Percentiles rank a stretch among this genome's conserved stretches.
Conservation (phyloP, 2,329 filamentous ascomycete species). For the Pseudocercospora pini-densiflorae region DNA sequence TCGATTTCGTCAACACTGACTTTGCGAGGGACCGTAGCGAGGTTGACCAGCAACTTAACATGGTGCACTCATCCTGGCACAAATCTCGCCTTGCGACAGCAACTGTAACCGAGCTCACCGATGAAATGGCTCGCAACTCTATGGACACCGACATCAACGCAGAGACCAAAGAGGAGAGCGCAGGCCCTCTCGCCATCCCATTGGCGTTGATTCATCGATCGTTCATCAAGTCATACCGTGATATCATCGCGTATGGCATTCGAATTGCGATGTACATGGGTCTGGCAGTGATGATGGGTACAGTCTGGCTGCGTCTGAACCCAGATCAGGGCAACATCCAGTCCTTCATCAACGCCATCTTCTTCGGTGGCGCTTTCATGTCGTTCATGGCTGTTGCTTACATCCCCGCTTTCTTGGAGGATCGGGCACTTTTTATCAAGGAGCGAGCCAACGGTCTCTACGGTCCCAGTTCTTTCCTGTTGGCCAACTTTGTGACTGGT, state of each 20-base stretch:
- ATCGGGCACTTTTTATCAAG: constrained; percentile 71
- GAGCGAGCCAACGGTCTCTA: constrained; percentile 81
- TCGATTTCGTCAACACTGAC: constrained; percentile 79
- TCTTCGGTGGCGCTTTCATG: constrained; percentile 55
- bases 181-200: constrained; percentile 57
- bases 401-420: constrained; percentile 79
- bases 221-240: constrained; percentile 83
- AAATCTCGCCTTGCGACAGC: constrained; percentile 49
- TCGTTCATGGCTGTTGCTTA: constrained; percentile 69
- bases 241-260: constrained; percentile 83
- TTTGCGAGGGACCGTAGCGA: constrained; percentile 61
- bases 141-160: constrained; percentile 39
- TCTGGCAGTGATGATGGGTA: constrained; percentile 85
- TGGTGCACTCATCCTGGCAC: constrained; percentile 62
- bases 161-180: constrained; percentile 40
- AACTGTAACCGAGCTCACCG: constrained; percentile 40
- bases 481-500: constrained; percentile 80
- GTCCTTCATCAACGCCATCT: constrained; percentile 79
- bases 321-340: constrained; percentile 74
- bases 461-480: constrained; percentile 69
- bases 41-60: constrained; percentile 54
- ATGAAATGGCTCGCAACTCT: constrained; percentile 42
- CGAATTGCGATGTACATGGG: constrained; percentile 81
- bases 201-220: constrained; percentile 74
- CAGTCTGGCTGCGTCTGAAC: constrained; percentile 77